These are phyloP conservation scores for Ophiostoma himal-ulmi DNA, from an alignment of 2,329 filamentous ascomycete genomes.

Conservation along the genomic window DNA sequence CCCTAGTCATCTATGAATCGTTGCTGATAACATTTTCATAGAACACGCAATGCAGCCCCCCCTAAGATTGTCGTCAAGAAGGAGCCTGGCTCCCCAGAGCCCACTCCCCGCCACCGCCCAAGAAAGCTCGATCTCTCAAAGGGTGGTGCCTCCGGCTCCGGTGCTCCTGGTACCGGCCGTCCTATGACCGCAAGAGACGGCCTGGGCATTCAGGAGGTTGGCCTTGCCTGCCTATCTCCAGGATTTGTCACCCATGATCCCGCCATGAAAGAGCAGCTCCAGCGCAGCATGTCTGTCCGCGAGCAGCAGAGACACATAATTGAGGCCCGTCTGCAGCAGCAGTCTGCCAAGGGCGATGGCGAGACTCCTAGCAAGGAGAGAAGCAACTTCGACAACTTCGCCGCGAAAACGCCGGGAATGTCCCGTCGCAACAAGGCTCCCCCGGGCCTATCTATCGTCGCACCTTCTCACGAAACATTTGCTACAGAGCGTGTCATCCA, in stretches of 20 bases:
- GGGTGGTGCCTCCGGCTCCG: conserved; percentile 46
- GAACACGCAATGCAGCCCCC: conserved; percentile 35
- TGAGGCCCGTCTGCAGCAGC: conserved; percentile 82
- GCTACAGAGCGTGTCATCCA: conserved; percentile 93
- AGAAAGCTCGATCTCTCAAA: conserved; percentile 73
- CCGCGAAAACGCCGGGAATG: conserved; percentile 66
- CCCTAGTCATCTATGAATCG: neutral
- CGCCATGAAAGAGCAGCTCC: conserved; percentile 90
- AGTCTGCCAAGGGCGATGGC: conserved; percentile 71
- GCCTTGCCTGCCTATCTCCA: conserved; percentile 87
- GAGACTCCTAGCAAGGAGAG: conserved; percentile 52
- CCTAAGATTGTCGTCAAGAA: conserved; percentile 95
- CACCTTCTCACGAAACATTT: conserved; percentile 86
- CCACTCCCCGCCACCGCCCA: conserved; percentile 68
- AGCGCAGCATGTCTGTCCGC: conserved; percentile 85
- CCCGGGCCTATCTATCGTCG: conserved; percentile 87
- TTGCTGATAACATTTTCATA: neutral
- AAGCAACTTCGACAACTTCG: conserved; percentile 42
- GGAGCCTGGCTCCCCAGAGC: conserved; percentile 81
- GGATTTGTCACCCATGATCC: conserved; percentile 96
- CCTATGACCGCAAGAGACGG: conserved; percentile 74
- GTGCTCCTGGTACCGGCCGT: conserved; percentile 56
- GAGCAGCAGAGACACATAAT: conserved; percentile 95
- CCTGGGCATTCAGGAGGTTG: conserved; percentile 83
- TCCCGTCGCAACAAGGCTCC: conserved; percentile 73